A percentile compares a stretch with the other conserved stretches of the same genome.
phyloP scores from a whole-genome alignment of 495 filamentous ascomycete species.

The Tuber magnatum region DNA sequence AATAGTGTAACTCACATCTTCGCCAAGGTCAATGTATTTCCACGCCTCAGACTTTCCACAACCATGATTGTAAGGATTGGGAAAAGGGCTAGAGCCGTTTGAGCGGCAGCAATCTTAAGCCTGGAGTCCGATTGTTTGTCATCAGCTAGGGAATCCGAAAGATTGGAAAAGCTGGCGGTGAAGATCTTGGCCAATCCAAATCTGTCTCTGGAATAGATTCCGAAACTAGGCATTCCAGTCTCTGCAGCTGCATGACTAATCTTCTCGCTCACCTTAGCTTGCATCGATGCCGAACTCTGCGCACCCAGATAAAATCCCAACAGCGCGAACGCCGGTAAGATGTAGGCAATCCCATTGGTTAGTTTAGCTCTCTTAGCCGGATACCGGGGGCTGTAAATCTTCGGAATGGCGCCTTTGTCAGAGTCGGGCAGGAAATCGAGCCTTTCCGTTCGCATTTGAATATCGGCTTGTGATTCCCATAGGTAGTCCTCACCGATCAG shows the following conservation, averaged over 20 bases:
- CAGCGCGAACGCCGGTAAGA: background rate
- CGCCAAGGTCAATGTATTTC: conserved; percentile 32
- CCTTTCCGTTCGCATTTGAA: background rate
- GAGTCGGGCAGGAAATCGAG: background rate
- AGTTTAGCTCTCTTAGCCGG: background rate
- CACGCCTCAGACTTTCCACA: conserved; percentile 39
- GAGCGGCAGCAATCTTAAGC: conserved; percentile 28
- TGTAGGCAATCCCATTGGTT: background rate
- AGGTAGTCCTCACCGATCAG: background rate
- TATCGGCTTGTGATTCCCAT: background rate
- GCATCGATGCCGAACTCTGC: background rate
- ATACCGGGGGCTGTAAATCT: background rate
- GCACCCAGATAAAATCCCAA: background rate
- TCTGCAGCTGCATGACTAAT: background rate
- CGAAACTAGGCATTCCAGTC: background rate
- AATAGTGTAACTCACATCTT: conserved; percentile 36
- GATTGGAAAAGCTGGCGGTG: background rate
- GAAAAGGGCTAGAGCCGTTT: conserved; percentile 37
- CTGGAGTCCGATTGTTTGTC: background rate
- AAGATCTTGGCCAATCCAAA: conserved; percentile 10
- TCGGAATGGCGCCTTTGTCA: background rate
- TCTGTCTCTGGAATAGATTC: conserved; percentile 5
- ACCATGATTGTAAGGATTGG: conserved; percentile 39
- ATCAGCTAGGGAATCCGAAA: background rate
- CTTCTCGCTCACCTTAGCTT: background rate